Conservation (phyloP, 768 basidiomycete species). For the Hygrocybe punicea region DNA sequence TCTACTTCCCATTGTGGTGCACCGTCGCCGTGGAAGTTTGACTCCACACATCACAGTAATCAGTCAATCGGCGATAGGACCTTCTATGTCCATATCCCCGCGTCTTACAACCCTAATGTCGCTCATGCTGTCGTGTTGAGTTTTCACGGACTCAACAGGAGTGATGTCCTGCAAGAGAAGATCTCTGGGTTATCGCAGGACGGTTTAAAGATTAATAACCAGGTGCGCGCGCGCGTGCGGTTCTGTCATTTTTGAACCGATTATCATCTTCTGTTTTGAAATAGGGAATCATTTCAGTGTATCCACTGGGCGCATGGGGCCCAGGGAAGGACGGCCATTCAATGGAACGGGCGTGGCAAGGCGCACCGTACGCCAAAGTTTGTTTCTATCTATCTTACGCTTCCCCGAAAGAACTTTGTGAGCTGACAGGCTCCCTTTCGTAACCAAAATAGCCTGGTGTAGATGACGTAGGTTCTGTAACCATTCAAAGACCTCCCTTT, state of each 20-base stretch:
- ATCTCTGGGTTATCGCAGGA: constrained; percentile 13
- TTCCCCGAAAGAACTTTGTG: not conserved
- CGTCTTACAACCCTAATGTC: constrained; percentile 7
- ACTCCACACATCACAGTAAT: constrained; percentile 12
- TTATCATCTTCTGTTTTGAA: not conserved
- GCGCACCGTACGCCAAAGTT: constrained; percentile 17
- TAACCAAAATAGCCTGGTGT: constrained; percentile 5
- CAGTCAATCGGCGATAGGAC: constrained; percentile 12
- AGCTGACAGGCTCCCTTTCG: not conserved
- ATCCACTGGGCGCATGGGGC: constrained; percentile 13
- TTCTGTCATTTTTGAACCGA: not conserved
- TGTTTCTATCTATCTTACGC: not conserved
- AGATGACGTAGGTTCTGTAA: constrained; percentile 16
- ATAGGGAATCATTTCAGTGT: constrained; percentile 17
- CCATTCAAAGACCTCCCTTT: not conserved
- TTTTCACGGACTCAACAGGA: constrained; percentile 14
- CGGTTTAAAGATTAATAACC: constrained; percentile 8
- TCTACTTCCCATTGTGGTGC: constrained; percentile 4
- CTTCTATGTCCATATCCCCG: constrained; percentile 19
- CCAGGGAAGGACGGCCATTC: constrained; percentile 12
- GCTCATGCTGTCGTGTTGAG: constrained; percentile 14
- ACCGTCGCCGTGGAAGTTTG: constrained; percentile 12
- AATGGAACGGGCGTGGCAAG: constrained; percentile 9
- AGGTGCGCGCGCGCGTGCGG: constrained; percentile 2
- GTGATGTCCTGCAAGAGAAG: constrained; percentile 9